Evolutionary conservation across 331 rosid species (phyloP).

Genomic region (Rosa hybrid): DNA sequence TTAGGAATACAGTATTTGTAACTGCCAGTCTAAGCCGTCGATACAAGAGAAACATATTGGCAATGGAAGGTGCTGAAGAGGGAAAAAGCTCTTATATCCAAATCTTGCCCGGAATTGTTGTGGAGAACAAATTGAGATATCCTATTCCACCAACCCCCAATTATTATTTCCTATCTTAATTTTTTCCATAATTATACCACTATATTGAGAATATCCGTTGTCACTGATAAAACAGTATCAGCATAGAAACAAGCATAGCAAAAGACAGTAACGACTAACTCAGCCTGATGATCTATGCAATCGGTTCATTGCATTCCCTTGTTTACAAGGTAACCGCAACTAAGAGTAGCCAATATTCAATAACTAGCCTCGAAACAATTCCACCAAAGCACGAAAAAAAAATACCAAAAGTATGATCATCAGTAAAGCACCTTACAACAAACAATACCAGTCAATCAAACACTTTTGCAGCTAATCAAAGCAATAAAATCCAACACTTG

Average conservation of each 20-base stretch:
- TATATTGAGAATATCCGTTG: background rate
- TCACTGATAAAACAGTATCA: background rate
- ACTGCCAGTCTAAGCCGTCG: background rate
- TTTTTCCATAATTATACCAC: background rate
- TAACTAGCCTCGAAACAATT: slow-evolving; percentile 14
- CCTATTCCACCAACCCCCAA: background rate
- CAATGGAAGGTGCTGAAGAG: background rate
- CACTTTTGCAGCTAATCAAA: background rate
- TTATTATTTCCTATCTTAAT: background rate
- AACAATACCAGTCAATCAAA: slow-evolving; percentile 2
- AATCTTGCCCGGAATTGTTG: background rate
- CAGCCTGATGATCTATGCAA: background rate
- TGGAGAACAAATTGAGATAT: background rate
- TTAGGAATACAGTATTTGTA: background rate
- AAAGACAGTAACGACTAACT: background rate
- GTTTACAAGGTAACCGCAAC: background rate
- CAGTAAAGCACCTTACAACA: background rate
- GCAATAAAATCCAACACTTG: background rate
- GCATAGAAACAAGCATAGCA: background rate
- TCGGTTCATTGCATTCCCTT: background rate
- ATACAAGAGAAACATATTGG: background rate
- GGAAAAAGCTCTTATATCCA: background rate
- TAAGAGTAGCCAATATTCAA: slow-evolving; percentile 21
- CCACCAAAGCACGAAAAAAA: background rate
- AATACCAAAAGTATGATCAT: background rate